A percentile compares a stretch with the other conserved stretches of the same genome.
Conservation (phyloP, 2,329 filamentous ascomycete species). For the Chalara sp. region DNA sequence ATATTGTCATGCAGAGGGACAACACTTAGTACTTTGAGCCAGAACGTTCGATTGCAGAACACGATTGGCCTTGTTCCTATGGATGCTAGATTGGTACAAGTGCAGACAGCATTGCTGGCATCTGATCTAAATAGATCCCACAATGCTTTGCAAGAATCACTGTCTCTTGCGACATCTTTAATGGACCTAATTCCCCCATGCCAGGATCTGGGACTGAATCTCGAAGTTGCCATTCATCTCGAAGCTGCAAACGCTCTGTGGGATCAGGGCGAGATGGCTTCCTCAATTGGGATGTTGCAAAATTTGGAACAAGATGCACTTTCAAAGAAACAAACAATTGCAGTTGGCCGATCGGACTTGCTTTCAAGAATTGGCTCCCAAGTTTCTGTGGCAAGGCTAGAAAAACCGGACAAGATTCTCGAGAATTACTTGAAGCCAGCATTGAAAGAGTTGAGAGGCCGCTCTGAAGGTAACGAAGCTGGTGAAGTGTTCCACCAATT, state of each 20-base stretch:
- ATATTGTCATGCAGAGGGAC: constrained; percentile 80
- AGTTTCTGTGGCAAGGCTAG: constrained; percentile 80
- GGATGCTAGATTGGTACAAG: constrained; percentile 64
- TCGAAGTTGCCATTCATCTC: constrained; percentile 70
- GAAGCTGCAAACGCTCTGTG: constrained; percentile 88
- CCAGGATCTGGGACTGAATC: constrained; percentile 61
- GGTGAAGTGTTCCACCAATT: constrained; percentile 92
- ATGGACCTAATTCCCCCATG: constrained; percentile 68
- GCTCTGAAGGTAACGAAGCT: constrained; percentile 62
- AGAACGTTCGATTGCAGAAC: constrained; percentile 56
- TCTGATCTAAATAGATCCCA: constrained; percentile 74
- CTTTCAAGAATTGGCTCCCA: constrained; percentile 84
- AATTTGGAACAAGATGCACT: constrained; percentile 56
- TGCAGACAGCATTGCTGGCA: constrained; percentile 68
- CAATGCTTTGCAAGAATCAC: constrained; percentile 74
- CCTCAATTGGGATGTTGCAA: constrained; percentile 85
- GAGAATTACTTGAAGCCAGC: constrained; percentile 79
- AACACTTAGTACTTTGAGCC: constrained; percentile 71
- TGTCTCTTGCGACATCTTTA: constrained; percentile 80
- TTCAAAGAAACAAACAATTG: constrained; percentile 62
- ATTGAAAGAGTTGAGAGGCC: constrained; percentile 69
- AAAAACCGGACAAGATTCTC: constrained; percentile 87
- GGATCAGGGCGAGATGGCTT: constrained; percentile 85
- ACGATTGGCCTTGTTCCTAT: constrained; percentile 53
- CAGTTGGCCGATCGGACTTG: constrained; percentile 68